These are phyloP conservation scores for Alternaria dauci DNA, from an alignment of 2,329 filamentous ascomycete species.

Conservation along the genomic window DNA sequence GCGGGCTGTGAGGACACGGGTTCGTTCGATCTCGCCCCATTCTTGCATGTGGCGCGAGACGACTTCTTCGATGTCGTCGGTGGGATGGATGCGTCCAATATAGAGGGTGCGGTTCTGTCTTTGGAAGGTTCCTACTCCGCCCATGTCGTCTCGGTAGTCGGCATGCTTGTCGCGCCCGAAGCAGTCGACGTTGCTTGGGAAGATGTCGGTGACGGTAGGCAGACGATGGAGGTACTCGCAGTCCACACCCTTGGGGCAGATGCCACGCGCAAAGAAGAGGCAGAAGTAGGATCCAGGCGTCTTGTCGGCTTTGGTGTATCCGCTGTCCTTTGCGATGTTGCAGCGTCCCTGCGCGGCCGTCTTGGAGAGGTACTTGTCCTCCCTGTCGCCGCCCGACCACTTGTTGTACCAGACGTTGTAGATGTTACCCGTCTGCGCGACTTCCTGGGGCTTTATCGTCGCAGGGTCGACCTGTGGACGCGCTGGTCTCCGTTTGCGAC, in stretches of 20 bases:
- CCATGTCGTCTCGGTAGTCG: slow-evolving; percentile 97
- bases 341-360: slow-evolving; percentile 84
- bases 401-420: slow-evolving; percentile 99
- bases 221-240: slow-evolving; percentile 94
- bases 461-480: slow-evolving; percentile 89
- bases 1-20: slow-evolving; percentile 83
- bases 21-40: slow-evolving; percentile 92
- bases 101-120: slow-evolving; percentile 94
- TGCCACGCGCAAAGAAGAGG: slow-evolving; percentile 84
- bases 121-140: slow-evolving; percentile 92
- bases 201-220: slow-evolving; percentile 85
- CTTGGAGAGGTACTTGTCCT: slow-evolving; percentile 88
- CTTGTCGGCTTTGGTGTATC: slow-evolving; percentile 61
- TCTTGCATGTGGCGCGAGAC: slow-evolving; percentile 95
- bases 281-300: slow-evolving; percentile 82
- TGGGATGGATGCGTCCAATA: slow-evolving; percentile 91
- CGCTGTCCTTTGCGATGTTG: slow-evolving; percentile 75
- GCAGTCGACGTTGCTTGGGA: slow-evolving; percentile 93
- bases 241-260: slow-evolving; percentile 85
- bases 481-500: slow-evolving; percentile 88
- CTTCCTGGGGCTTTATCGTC: slow-evolving; percentile 81
- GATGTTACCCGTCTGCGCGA: slow-evolving; percentile 90
- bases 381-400: slow-evolving; percentile 93
- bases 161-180: slow-evolving; percentile 93
- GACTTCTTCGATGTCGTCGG: slow-evolving; percentile 95